Evolutionary conservation across 2,329 filamentous ascomycete genomes (phyloP).

Genomic region (Phoma sp.): DNA sequence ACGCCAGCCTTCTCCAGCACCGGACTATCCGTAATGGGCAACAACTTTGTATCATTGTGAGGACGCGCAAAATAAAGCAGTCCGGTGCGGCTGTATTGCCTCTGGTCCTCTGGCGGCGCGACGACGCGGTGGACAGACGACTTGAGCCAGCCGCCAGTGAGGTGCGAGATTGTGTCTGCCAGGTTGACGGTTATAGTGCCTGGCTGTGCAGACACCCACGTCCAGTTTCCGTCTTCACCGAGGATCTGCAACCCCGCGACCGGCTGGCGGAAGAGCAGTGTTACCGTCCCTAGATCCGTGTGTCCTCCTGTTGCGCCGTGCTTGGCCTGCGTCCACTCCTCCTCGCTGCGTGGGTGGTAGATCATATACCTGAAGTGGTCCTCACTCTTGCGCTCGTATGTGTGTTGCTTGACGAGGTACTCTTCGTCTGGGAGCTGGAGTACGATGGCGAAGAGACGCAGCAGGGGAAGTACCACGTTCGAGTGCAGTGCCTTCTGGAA

Average conservation of each 20-base stretch:
- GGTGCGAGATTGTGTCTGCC: conserved; percentile 49
- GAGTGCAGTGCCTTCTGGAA: conserved; percentile 60
- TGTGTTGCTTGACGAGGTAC: conserved; percentile 62
- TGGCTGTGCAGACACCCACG: conserved; percentile 50
- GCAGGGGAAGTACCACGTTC: conserved; percentile 63
- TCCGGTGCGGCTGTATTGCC: conserved; percentile 57
- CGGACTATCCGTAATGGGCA: conserved; percentile 48
- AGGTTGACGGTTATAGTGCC: conserved; percentile 52
- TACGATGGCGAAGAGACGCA: conserved; percentile 66
- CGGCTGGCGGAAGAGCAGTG: conserved; percentile 65
- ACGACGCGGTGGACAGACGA: conserved; percentile 58
- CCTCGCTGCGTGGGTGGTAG: conserved; percentile 58
- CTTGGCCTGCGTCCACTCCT: conserved; percentile 54
- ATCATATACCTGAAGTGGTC: conserved; percentile 70
- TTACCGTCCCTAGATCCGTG: conserved; percentile 64
- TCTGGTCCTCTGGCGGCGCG: conserved; percentile 57
- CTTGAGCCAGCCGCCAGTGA: conserved; percentile 55
- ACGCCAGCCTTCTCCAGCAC: conserved; percentile 45
- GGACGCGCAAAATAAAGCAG: conserved; percentile 59
- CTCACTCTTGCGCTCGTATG: conserved; percentile 64
- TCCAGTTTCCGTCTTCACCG: conserved; percentile 49
- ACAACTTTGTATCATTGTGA: conserved; percentile 48
- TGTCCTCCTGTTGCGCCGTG: conserved; percentile 58
- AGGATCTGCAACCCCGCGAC: conserved; percentile 64
- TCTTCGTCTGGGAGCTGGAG: conserved; percentile 67